Percentiles rank a stretch among this genome's conserved stretches.
These are phyloP conservation scores for Xylariaceae sp. DNA, from an alignment of 2,329 filamentous ascomycete genomes.

Conservation along the genomic window DNA sequence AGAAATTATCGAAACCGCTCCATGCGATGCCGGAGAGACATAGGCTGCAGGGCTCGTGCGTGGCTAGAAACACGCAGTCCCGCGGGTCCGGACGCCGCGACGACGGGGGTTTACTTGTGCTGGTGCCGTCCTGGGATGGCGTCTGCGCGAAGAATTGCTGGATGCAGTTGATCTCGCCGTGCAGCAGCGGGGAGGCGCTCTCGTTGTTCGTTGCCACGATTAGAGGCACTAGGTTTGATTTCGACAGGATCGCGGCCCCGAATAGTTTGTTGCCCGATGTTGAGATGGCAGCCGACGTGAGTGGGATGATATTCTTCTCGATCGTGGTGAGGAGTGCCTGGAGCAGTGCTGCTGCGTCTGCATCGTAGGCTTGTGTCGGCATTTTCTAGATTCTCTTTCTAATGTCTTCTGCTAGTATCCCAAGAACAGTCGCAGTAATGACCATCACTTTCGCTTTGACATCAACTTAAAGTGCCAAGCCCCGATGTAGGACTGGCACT, in stretches of 20 bases:
- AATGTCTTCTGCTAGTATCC: background rate
- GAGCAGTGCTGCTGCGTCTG: constrained; percentile 36
- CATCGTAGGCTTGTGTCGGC: constrained; percentile 18
- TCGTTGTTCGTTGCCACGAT: constrained; percentile 56
- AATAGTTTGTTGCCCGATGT: constrained; percentile 54
- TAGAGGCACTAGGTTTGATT: constrained; percentile 38
- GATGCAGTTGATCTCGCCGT: constrained; percentile 59
- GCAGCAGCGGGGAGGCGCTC: constrained; percentile 49
- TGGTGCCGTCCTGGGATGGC: constrained; percentile 25
- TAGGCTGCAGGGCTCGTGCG: constrained; percentile 56
- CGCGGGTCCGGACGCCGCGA: constrained; percentile 37
- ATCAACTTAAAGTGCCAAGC: background rate
- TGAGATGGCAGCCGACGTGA: constrained; percentile 48
- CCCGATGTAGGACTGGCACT: background rate
- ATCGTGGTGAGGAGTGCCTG: constrained; percentile 40
- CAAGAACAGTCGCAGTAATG: background rate
- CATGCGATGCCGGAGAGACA: constrained; percentile 56
- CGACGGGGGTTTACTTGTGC: background rate
- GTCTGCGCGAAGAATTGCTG: constrained; percentile 49
- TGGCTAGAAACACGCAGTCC: constrained; percentile 55
- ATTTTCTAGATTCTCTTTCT: constrained; percentile 5
- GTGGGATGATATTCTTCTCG: constrained; percentile 47
- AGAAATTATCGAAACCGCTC: constrained; percentile 54
- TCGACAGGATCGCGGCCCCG: constrained; percentile 51
- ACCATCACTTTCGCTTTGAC: background rate